Percentiles rank a stretch among this genome's conserved stretches.
Evolutionary conservation across 164 flowering plant genomes (phyloP).

Genomic region (Magnolia officinalis): DNA sequence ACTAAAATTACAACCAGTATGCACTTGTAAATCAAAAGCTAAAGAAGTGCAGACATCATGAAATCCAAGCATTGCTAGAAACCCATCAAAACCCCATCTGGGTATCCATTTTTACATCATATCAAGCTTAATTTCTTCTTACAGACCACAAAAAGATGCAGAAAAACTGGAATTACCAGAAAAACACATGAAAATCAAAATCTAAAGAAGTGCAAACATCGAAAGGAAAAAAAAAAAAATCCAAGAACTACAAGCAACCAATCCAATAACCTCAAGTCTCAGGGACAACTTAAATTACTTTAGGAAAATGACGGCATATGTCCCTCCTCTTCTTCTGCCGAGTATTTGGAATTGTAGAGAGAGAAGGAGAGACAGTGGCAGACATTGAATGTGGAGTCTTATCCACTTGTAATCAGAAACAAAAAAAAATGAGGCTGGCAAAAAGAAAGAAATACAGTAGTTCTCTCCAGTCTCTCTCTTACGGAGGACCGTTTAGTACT

Average conservation of each 20-base stretch:
- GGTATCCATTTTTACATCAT: neutral
- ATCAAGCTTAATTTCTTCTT: neutral
- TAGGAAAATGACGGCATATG: neutral
- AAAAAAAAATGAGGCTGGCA: neutral
- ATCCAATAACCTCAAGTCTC: neutral
- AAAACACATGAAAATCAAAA: neutral
- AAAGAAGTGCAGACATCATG: neutral
- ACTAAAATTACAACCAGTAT: neutral
- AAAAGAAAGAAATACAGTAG: neutral
- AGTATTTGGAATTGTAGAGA: neutral
- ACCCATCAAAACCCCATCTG: conserved; percentile 2
- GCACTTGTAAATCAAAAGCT: neutral
- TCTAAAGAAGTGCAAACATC: neutral
- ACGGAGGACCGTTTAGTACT: too few relatives aligned
- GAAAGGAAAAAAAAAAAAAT: too few relatives aligned
- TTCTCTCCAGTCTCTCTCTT: too few relatives aligned
- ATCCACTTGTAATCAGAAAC: conserved; percentile 1
- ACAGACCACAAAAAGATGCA: neutral
- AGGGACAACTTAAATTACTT: neutral
- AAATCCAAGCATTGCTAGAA: neutral
- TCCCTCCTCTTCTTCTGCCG: neutral
- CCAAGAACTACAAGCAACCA: neutral
- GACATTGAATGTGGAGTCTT: conserved; percentile 5
- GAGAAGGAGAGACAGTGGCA: neutral
- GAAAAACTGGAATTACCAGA: neutral